Base-by-base conservation (phyloP, 1,284 basidiomycete species). In the Cutaneotrichosporon cutaneum region DNA sequence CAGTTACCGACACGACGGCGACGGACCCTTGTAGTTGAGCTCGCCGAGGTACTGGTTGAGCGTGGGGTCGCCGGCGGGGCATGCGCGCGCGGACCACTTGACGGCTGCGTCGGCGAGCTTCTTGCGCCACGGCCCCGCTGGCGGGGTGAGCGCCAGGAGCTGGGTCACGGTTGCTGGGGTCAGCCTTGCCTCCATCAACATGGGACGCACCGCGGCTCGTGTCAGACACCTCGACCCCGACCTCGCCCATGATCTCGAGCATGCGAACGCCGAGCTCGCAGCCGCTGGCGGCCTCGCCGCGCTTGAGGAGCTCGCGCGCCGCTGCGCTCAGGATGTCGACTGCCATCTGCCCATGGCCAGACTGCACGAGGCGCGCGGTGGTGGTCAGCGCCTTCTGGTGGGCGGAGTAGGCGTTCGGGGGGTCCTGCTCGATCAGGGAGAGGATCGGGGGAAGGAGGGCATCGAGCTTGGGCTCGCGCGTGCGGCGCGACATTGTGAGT, bases 361-460 rank as follows among this genome's bases (percentile, higher is more conserved):
- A 87, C 77, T 90, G 89, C 58, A 81, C 74, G 75, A 95, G 91
- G 70, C 93, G 85, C 13, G 92, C 88, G 6, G 92, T 92, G 66
- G 94, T 94, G 27, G 94, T 96, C 33, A 94, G 87, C 27, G 92
- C 90, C 81, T 95, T 95, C 77, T 96, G 93, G 71, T 96, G 94
- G 0, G 92, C 93, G 70, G 91, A 90, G 79, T 96, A 95, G 4
- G 89, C 85, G 63, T 88, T 76, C 7, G 77, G 78, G 16, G 75
- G 67, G 27, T 67, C 66, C 16, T 70, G 66, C 52, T 62, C 36
- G 16, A 80, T 71, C 44, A 75, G 70, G 47, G 59, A 39, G 32
- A 80, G 72, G 64, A 81, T 79, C 24, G 79, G 74, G 9, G 77
- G 78, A 24, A 80, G 75, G 53, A 78, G 76, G 50, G 69, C 63